These are phyloP conservation scores for Ogataea chonburiensis DNA, from an alignment of 805 yeast species.

Conservation along the genomic window DNA sequence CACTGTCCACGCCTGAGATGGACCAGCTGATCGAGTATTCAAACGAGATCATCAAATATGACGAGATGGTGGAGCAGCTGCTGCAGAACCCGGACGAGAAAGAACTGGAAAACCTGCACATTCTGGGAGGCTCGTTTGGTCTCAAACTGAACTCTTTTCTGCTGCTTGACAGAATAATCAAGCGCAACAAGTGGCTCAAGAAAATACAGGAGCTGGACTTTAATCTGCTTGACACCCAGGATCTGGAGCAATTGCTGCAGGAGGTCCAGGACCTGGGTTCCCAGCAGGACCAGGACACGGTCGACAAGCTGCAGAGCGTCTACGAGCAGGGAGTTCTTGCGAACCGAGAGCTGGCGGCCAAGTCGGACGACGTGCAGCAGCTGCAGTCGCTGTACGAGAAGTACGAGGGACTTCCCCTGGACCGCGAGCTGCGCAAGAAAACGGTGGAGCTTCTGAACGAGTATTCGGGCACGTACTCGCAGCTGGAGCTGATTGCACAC, in stretches of 20 bases:
- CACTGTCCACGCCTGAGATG: conserved; percentile 56
- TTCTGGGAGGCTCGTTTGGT: conserved; percentile 60
- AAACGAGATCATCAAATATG: conserved; percentile 51
- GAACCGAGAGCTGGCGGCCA: conserved; percentile 12
- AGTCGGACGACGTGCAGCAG: conserved; percentile 5
- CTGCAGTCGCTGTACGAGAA: conserved; percentile 13
- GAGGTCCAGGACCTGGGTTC: conserved; percentile 25
- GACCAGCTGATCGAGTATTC: conserved; percentile 56
- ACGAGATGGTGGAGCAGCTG: conserved; percentile 43
- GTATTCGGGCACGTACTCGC: conserved; percentile 57
- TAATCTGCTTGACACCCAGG: conserved; percentile 24
- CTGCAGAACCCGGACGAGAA: conserved; percentile 42
- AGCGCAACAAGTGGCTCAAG: conserved; percentile 41
- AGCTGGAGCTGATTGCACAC: conserved; percentile 13
- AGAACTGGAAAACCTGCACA: conserved; percentile 44
- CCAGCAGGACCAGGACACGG: conserved; percentile 16
- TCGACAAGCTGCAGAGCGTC: conserved; percentile 13
- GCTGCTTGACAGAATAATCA: conserved; percentile 38
- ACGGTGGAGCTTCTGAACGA: conserved; percentile 75
- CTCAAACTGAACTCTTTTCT: conserved; percentile 50
- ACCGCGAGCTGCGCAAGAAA: conserved; percentile 31
- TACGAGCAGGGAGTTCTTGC: conserved; percentile 18
- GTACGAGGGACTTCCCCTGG: conserved; percentile 20
- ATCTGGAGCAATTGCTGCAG: conserved; percentile 21
- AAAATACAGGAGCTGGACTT: conserved; percentile 24